Evolutionary conservation across 2,329 filamentous ascomycete genomes (phyloP).

Genomic region (Camptophora hylomeconis): DNA sequence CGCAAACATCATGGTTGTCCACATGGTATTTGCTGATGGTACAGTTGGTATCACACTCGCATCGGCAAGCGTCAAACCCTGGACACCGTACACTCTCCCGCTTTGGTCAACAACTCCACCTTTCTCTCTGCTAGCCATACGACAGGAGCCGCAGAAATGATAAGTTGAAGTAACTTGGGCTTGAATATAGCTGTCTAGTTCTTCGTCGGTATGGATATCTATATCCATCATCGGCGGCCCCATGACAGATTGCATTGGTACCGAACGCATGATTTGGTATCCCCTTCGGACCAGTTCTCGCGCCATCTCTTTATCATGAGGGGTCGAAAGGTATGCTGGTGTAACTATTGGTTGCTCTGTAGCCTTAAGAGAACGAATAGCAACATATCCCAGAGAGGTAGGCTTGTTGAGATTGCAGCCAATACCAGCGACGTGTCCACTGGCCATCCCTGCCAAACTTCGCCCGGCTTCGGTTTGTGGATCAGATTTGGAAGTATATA

Average conservation of each 20-base stretch:
- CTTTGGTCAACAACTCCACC: constrained; percentile 12
- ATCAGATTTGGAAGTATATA: constrained; percentile 6
- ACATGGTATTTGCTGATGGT: constrained; percentile 11
- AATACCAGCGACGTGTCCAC: constrained; percentile 12
- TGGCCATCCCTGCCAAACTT: constrained; percentile 9
- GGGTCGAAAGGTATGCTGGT: constrained; percentile 7
- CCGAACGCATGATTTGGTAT: constrained; percentile 8
- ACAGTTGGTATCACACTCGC: constrained; percentile 11
- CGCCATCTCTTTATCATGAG: constrained; percentile 2
- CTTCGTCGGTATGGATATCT: constrained; percentile 5
- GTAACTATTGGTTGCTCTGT: constrained; percentile 6
- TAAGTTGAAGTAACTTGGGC: constrained; percentile 11
- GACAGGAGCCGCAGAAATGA: constrained; percentile 10
- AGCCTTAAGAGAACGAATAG: constrained; percentile 8
- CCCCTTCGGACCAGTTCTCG: constrained; percentile 4
- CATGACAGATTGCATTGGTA: constrained; percentile 9
- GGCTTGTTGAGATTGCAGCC: constrained; percentile 13
- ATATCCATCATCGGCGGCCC: constrained; percentile 6
- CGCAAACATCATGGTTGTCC: constrained; percentile 10
- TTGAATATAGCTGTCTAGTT: constrained; percentile 8
- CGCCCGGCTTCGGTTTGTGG: constrained; percentile 4
- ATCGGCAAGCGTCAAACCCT: constrained; percentile 9
- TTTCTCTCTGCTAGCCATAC: constrained; percentile 7
- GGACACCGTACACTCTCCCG: constrained; percentile 10
- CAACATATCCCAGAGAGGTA: constrained; percentile 8